Evolutionary conservation across 139 green algal species (phyloP).

Genomic region (Volvox africanus): DNA sequence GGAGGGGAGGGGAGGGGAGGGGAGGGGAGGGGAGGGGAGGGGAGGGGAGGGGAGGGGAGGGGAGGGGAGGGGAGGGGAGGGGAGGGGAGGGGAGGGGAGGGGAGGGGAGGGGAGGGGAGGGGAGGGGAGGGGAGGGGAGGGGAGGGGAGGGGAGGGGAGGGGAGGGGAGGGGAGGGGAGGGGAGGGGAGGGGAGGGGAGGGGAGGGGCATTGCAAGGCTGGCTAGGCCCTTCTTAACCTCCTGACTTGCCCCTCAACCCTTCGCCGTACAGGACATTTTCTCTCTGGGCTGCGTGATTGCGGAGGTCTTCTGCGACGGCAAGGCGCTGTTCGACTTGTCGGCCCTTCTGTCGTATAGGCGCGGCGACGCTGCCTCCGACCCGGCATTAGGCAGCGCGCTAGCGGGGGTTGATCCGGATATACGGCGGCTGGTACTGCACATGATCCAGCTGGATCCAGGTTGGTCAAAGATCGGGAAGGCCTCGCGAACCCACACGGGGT

Average conservation of each 20-base stretch:
- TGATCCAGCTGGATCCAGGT: slow-evolving; percentile 89
- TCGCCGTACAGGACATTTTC: slow-evolving; percentile 89
- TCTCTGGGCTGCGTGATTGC: slow-evolving; percentile 94
- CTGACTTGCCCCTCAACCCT: not conserved
- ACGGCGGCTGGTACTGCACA: slow-evolving; percentile 85
- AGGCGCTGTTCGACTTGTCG: slow-evolving; percentile 79
- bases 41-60: too few species aligned
- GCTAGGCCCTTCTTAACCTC: not conserved
- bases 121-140: too few species aligned
- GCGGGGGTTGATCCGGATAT: slow-evolving; percentile 61
- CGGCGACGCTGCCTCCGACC: slow-evolving; percentile 30
- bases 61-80: too few species aligned
- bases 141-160: too few species aligned
- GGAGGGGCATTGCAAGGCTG: too few species aligned
- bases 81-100: too few species aligned
- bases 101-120: too few species aligned
- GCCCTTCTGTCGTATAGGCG: slow-evolving; percentile 79
- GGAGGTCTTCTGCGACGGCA: slow-evolving; percentile 95
- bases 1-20: too few species aligned
- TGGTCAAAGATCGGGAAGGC: too few species aligned
- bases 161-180: too few species aligned
- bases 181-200: not conserved
- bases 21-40: too few species aligned
- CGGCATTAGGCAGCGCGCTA: slow-evolving; percentile 9
- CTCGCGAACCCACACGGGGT: too few species aligned